Evolutionary conservation across 192 early-diverging fungal genomes (phyloP).

Genomic region (Rhizophagus clarus): DNA sequence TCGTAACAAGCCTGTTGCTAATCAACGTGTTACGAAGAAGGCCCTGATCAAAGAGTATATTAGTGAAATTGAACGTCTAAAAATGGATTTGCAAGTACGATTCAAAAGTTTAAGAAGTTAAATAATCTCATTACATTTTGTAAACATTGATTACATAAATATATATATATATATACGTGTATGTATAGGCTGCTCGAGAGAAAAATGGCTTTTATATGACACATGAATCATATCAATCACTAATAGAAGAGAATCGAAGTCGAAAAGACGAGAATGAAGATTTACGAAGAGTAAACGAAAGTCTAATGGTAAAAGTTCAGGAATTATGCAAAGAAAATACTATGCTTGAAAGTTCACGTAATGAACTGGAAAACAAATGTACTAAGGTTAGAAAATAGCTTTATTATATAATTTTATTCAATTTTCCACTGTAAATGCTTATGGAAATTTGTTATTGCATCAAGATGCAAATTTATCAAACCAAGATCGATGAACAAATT

Average conservation of each 20-base stretch:
- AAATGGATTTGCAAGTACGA: constrained; percentile 68
- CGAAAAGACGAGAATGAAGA: constrained; percentile 40
- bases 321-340: not conserved
- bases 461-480: not conserved
- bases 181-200: constrained; percentile 66
- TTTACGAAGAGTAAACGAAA: constrained; percentile 35
- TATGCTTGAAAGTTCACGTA: not conserved
- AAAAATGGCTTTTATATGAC: constrained; percentile 83
- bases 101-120: not conserved
- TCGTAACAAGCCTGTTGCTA: constrained; percentile 74
- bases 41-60: constrained; percentile 81
- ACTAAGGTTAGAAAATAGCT: not conserved
- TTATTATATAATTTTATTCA: not conserved
- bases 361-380: not conserved
- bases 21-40: constrained; percentile 81
- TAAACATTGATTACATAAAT: constrained; percentile 7
- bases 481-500: not conserved
- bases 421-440: not conserved
- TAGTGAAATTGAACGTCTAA: constrained; percentile 76
- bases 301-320: not conserved
- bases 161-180: not conserved
- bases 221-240: constrained; percentile 58
- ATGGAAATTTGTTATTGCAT: not conserved
- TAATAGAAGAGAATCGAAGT: constrained; percentile 48
- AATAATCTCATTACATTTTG: not conserved